These are phyloP conservation scores for Fusarium pseudonygamai DNA, from an alignment of 2,329 filamentous ascomycete genomes.

Conservation along the genomic window DNA sequence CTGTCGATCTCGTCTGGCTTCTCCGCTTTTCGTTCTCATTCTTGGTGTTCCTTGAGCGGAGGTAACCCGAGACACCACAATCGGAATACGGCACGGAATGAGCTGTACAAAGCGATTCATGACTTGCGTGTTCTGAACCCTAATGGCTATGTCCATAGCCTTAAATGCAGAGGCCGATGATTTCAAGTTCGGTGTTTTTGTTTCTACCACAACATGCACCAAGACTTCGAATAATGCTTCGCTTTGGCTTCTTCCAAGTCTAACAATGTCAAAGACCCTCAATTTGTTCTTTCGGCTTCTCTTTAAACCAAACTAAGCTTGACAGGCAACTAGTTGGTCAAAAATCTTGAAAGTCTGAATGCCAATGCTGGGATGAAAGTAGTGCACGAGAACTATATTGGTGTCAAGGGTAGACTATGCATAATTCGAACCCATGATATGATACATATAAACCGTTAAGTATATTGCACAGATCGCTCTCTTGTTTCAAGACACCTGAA, in stretches of 20 bases:
- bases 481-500: slow-evolving; percentile 65
- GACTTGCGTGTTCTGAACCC: not conserved
- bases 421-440: slow-evolving; percentile 36
- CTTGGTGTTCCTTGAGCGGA: not conserved
- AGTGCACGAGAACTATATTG: not conserved
- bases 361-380: not conserved
- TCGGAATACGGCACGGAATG: not conserved
- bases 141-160: not conserved
- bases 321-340: not conserved
- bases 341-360: not conserved
- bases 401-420: not conserved
- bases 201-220: not conserved
- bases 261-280: not conserved
- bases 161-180: not conserved
- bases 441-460: slow-evolving; percentile 52
- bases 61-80: not conserved
- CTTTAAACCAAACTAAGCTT: not conserved
- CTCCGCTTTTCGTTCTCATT: slow-evolving; percentile 10
- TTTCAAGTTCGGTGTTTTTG: not conserved
- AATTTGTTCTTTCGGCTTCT: not conserved
- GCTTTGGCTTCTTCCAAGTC: not conserved
- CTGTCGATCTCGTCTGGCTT: not conserved
- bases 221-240: not conserved
- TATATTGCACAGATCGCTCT: slow-evolving; percentile 62
- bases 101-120: not conserved